Conservation (phyloP, 176 grass and related monocot species). For the Dendrocalamus sinicus region DNA sequence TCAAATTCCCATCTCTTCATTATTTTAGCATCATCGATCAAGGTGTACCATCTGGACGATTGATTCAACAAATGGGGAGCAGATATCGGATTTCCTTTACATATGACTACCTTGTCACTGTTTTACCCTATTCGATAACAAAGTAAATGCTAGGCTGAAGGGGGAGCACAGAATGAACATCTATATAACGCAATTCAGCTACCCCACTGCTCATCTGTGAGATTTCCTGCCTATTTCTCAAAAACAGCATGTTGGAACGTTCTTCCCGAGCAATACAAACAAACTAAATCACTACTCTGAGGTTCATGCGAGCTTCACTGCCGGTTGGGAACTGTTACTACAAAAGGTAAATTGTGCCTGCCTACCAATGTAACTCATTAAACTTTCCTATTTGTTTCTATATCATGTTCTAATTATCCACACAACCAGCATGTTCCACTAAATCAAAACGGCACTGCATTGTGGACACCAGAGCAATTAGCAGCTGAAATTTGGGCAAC, state of each 20-base stretch:
- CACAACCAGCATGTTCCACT: not conserved
- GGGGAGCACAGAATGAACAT: constrained; percentile 1
- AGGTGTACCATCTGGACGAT: constrained; percentile 75
- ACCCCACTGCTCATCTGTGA: not conserved
- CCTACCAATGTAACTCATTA: not conserved
- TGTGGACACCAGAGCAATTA: not conserved
- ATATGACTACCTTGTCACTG: not conserved
- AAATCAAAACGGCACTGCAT: not conserved
- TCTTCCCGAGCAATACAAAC: constrained; percentile 1
- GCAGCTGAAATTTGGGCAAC: not conserved
- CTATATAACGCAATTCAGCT: constrained; percentile 32
- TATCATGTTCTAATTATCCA: not conserved
- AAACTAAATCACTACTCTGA: not conserved
- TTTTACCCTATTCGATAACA: not conserved
- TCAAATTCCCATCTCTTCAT: constrained; percentile 99
- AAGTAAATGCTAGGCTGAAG: not conserved
- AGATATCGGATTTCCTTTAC: constrained; percentile 41
- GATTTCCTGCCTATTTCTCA: constrained; percentile 33
- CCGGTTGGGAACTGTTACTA: not conserved
- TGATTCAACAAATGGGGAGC: constrained; percentile 52
- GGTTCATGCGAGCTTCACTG: not conserved
- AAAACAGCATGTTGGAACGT: constrained; percentile 32
- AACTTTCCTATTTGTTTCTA: not conserved
- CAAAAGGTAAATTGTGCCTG: not conserved
- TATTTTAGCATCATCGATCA: constrained; percentile 85